phyloP scores from a whole-genome alignment of 192 early-diverging fungal species.

The Rhizophagus prolifer region DNA sequence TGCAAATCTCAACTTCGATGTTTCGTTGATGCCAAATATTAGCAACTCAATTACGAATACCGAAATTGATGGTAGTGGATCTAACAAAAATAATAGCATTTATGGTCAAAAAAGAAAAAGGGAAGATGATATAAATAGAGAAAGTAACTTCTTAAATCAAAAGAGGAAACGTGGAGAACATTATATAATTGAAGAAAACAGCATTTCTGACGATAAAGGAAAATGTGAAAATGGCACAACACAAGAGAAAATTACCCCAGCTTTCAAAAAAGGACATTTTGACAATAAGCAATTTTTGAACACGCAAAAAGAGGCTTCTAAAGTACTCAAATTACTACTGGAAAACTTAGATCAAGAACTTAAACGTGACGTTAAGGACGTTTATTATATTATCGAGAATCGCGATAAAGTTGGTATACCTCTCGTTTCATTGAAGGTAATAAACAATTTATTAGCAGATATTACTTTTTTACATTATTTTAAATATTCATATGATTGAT shows the following conservation, averaged over 20 bases:
- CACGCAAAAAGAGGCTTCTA: not conserved
- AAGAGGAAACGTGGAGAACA: not conserved
- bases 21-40: not conserved
- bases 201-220: not conserved
- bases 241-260: not conserved
- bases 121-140: not conserved
- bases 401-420: not conserved
- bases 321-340: not conserved
- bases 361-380: not conserved
- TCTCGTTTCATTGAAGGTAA: slow-evolving; percentile 21
- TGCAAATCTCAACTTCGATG: not conserved
- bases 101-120: not conserved
- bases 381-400: slow-evolving; percentile 1
- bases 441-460: not conserved
- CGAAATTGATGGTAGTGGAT: not conserved
- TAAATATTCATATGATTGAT: not conserved
- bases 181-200: not conserved
- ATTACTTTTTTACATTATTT: not conserved
- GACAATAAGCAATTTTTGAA: not conserved
- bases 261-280: not conserved
- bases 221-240: not conserved
- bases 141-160: not conserved
- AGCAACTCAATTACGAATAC: not conserved
- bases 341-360: not conserved
- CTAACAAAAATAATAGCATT: not conserved